Base-by-base conservation (phyloP, 2,329 filamentous ascomycete genomes). In the Botrytis squamosa region DNA sequence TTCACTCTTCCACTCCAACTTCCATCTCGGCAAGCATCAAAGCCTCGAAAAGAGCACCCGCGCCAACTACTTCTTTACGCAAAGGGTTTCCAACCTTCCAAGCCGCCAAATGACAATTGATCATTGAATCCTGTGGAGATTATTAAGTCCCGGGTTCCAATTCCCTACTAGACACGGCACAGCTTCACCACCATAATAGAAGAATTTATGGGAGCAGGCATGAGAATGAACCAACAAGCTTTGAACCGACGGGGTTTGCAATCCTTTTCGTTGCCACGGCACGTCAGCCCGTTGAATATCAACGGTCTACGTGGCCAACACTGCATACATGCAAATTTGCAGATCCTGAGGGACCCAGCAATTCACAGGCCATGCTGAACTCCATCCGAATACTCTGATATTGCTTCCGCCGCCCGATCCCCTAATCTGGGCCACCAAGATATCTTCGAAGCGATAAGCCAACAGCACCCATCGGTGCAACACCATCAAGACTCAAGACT, bases 311-410 rank as follows among this genome's bases (percentile, higher is more conserved):
- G 22, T 10, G 9, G 57, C 18, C 3, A 22, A 60, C 9, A 22
- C 14, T 57, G n/a, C n/a, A 36, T 36, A 14, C 8, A 59, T 20
- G 3, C n/a, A 10, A 10, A 20, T 33, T 36, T 22, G 16, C 3
- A 36, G 55, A 22, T 20, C 7, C 55, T 5, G 55, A 20, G 8
- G 3, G 29, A 3, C 18, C 77, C 83, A 84, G 55, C 84, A 86
- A 75, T 98, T 97, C 80, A 91, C 93, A 77, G 86, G 89, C n/a
- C 95, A 98, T 81, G 94, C 78, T 89, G 95, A 79, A 91, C 89
- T 57, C 93, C 93, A 1, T 98, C 95, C n/a, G 95, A 98, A 78
- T 94, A 92, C 80, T 97, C 94, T 4, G 95, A 98, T 77, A 91
- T 97, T 10, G 97, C 91, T 6, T 97, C 94, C 29, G 93, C 91